These are phyloP conservation scores for Fraxinus latifolia DNA, from an alignment of 305 asterid species.

Conservation along the genomic window DNA sequence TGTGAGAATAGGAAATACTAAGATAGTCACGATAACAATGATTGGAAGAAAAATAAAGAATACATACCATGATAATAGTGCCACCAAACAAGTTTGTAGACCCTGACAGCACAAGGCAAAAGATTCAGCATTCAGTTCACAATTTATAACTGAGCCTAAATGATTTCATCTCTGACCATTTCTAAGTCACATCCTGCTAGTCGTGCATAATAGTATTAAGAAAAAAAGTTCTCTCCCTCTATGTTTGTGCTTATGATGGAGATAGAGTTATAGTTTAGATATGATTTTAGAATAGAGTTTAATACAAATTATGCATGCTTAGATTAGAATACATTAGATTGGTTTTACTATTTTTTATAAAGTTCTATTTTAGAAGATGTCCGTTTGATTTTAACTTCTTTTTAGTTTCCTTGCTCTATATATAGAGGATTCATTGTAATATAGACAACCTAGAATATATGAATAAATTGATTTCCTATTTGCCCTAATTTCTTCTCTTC, in stretches of 20 bases:
- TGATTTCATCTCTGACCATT: not conserved
- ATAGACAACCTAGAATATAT: not conserved
- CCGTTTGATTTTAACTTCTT: not conserved
- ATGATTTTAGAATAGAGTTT: not conserved
- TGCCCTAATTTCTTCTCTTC: not conserved
- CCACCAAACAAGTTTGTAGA: constrained; percentile 85
- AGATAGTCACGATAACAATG: constrained; percentile 8
- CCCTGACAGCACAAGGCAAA: constrained; percentile 57
- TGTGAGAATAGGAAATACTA: not conserved
- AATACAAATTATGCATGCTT: not conserved
- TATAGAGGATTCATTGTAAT: not conserved
- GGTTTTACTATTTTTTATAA: not conserved
- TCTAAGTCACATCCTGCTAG: not conserved
- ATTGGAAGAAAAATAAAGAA: not conserved
- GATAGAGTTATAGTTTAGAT: not conserved
- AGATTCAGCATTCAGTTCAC: constrained; percentile 25
- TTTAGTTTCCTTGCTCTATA: not conserved
- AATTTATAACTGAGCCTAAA: not conserved
- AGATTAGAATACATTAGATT: not conserved
- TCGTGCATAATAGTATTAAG: not conserved
- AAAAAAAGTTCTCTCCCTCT: not conserved
- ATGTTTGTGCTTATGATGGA: not conserved
- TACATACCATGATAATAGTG: constrained; percentile 83
- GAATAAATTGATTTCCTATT: not conserved
- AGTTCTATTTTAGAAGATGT: not conserved